Evolutionary conservation across 2,329 filamentous ascomycete species (phyloP), one percentile per base, ranked within the genome.

Genomic region (Dendrostoma leiphaemia): DNA sequence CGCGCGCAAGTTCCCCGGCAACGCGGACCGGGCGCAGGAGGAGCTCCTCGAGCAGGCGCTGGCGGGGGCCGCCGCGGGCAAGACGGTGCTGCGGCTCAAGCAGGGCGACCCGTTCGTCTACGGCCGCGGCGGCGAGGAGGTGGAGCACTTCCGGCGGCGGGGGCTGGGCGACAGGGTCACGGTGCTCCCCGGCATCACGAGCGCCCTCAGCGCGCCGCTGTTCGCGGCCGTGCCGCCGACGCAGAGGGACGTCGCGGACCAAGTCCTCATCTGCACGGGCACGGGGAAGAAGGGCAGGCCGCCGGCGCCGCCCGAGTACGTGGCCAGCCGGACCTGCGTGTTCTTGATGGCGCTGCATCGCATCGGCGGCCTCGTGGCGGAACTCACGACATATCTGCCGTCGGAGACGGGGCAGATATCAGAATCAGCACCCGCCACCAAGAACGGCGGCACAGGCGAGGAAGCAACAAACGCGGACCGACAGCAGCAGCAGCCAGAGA

Each of bases 31-130:
- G 41, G 94, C 94, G 0, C 94, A 99, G 68, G 85, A 92, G 65
- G 94, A 99, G 71, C 84, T 99, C 4, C 81, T 96, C 3, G 80
- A 85, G 50, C 80, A 90, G 63, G 94, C 91, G 0, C 77, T 96
- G 2, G 82, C 83, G 3, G 91, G 85, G 2, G 77, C 78, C 15
- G 67, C 64, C 5, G 71, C 72, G 19, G 94, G 94, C 12, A 85
- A 89, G 67, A 89, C 84, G 1, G 94, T 99, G 0, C 78, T 99
- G 31, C 83, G 94, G 3, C 78, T 99, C 41, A 99, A 99, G 74
- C 94, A 99, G 69, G 94, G 94, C 43, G 94, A 99, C 65, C 94
- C 94, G 0, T 99, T 96, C 71, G 83, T 99, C 35, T 99, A 97
- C 71, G 94, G 94, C 35, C 86, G 94, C 35, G 94, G 94, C 53